A percentile compares a stretch with the other conserved stretches of the same genome.
These are phyloP conservation scores for Balansia obtecta DNA, from an alignment of 2,329 filamentous ascomycete genomes.

Conservation along the genomic window DNA sequence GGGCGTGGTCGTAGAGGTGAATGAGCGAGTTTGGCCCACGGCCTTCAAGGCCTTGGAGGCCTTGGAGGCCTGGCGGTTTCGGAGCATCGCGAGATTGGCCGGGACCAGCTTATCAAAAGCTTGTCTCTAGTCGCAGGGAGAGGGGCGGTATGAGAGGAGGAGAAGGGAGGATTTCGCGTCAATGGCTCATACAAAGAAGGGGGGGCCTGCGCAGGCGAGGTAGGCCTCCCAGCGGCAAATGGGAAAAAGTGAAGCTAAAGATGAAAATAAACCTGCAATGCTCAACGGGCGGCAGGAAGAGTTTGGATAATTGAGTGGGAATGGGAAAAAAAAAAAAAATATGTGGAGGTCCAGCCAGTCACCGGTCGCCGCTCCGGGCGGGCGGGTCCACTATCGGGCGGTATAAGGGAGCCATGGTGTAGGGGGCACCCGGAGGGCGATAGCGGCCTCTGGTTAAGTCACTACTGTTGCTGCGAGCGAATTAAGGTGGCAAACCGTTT, in stretches of 20 bases:
- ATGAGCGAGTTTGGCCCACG: conserved; percentile 25
- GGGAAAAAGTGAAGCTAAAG: neutral
- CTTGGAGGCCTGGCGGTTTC: conserved; percentile 32
- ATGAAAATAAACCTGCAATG: neutral
- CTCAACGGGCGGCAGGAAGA: neutral
- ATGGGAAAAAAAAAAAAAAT: neutral
- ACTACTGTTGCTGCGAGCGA: too few species aligned
- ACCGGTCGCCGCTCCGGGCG: neutral
- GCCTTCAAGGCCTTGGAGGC: conserved; percentile 35
- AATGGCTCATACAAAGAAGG: neutral
- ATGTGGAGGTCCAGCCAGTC: neutral
- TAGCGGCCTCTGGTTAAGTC: too few species aligned
- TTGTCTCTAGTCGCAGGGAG: neutral
- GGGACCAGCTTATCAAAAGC: neutral
- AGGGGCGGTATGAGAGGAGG: neutral
- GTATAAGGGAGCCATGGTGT: too few species aligned
- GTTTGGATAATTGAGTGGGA: neutral
- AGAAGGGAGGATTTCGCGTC: neutral
- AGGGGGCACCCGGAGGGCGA: too few species aligned
- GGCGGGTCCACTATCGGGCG: too few species aligned
- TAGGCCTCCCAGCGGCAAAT: neutral
- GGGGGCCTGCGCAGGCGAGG: neutral
- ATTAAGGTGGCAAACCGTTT: too few species aligned
- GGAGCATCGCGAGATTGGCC: conserved; percentile 30
- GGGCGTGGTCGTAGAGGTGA: conserved; percentile 27